Evolutionary conservation across 768 basidiomycete species (phyloP).

Genomic region (Leucocoprinus sp.): DNA sequence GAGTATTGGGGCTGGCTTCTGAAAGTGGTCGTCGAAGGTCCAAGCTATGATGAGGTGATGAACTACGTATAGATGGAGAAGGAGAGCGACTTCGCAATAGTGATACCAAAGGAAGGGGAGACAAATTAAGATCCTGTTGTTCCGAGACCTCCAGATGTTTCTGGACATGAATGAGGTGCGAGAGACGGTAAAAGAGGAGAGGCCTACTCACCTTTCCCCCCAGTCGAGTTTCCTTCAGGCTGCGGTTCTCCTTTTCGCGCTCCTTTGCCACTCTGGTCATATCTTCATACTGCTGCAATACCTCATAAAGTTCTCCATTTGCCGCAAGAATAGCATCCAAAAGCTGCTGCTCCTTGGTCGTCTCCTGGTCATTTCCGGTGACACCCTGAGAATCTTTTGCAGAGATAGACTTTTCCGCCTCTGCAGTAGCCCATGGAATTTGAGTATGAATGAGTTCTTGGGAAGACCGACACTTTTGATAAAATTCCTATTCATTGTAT

Average conservation of each 20-base stretch:
- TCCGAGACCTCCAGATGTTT: conserved; percentile 32
- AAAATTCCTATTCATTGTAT: conserved; percentile 60
- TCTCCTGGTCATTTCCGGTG: conserved; percentile 29
- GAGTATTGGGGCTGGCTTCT: conserved; percentile 20
- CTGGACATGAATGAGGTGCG: conserved; percentile 8
- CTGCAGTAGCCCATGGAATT: conserved; percentile 85
- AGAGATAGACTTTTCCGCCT: conserved; percentile 55
- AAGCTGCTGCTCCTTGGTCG: conserved; percentile 68
- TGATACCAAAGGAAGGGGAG: conserved; percentile 21
- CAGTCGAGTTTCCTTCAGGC: conserved; percentile 58
- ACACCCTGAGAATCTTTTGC: too few species aligned
- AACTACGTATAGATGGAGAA: conserved; percentile 35
- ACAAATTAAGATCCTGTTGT: conserved; percentile 22
- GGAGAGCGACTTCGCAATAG: conserved; percentile 36
- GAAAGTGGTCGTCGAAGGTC: conserved; percentile 15
- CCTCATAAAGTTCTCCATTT: conserved; percentile 62
- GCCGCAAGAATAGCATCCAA: conserved; percentile 66
- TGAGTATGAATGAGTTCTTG: conserved; percentile 83
- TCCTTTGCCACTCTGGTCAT: conserved; percentile 60
- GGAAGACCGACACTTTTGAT: conserved; percentile 66
- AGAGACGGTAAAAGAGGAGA: background rate
- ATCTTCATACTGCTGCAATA: conserved; percentile 71
- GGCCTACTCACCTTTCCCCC: conserved; percentile 60
- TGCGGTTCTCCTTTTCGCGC: conserved; percentile 58
- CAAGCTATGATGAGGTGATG: conserved; percentile 13